A percentile compares a stretch with the other conserved stretches of the same genome.
These are phyloP conservation scores for Echria macrotheca DNA, from an alignment of 495 filamentous ascomycete species.

Conservation along the genomic window DNA sequence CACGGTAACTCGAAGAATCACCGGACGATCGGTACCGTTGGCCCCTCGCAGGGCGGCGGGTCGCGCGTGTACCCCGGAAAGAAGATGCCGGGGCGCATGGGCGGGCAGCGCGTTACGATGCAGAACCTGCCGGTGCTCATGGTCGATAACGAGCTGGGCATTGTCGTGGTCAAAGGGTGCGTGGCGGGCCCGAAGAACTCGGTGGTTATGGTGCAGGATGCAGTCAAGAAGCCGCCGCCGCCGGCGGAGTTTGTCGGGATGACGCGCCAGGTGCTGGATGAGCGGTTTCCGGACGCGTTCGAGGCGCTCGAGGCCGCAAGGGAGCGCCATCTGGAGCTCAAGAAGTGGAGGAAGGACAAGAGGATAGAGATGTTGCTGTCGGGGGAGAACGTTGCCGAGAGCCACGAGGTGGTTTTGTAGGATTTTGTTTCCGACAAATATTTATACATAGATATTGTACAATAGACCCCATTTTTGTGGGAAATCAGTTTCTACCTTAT, in stretches of 20 bases:
- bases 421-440: neutral
- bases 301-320: slow-evolving; percentile 33
- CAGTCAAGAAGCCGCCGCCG: slow-evolving; percentile 85
- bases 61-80: slow-evolving; percentile 90
- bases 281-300: slow-evolving; percentile 37
- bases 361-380: slow-evolving; percentile 25
- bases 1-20: slow-evolving; percentile 94
- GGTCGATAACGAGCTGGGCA: slow-evolving; percentile 76
- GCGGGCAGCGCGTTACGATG: slow-evolving; percentile 73
- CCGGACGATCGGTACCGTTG: slow-evolving; percentile 80
- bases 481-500: slow-evolving; percentile 9
- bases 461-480: neutral
- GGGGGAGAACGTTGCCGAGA: slow-evolving; percentile 6
- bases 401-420: neutral
- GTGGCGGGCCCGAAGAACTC: slow-evolving; percentile 82
- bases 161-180: slow-evolving; percentile 80
- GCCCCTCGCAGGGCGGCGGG: slow-evolving; percentile 84
- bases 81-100: slow-evolving; percentile 97
- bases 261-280: slow-evolving; percentile 26
- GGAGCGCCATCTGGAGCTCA: slow-evolving; percentile 34
- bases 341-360: slow-evolving; percentile 36
- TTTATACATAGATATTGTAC: neutral
- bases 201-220: slow-evolving; percentile 80
- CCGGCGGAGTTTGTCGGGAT: slow-evolving; percentile 42
- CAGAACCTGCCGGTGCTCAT: slow-evolving; percentile 87